A percentile compares a stretch with the other conserved stretches of the same genome.
Conservation (phyloP, 1,139 yeast species). For the Ogataea hybrid region DNA sequence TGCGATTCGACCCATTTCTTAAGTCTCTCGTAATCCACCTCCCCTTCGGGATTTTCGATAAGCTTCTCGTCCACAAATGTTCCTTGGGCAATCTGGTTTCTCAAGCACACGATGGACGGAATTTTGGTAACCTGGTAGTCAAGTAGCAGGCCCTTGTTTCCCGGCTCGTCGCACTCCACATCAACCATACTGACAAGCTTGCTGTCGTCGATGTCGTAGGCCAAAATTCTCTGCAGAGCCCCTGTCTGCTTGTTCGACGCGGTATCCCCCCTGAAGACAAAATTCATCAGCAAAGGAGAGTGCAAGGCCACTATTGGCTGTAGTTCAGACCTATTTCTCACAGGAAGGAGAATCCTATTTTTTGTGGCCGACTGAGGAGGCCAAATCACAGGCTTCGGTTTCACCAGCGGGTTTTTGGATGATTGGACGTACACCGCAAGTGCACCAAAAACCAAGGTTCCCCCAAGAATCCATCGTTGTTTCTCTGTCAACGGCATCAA, state of each 20-base stretch:
- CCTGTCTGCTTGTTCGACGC: slow-evolving; percentile 63
- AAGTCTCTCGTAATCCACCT: slow-evolving; percentile 51
- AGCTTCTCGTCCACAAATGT: slow-evolving; percentile 43
- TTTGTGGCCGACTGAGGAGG: slow-evolving; percentile 32
- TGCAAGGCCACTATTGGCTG: slow-evolving; percentile 51
- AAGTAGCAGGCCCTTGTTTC: slow-evolving; percentile 54
- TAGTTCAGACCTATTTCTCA: slow-evolving; percentile 48
- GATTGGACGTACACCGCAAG: slow-evolving; percentile 25
- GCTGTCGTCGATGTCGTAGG: slow-evolving; percentile 41
- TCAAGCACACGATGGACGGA: slow-evolving; percentile 66
- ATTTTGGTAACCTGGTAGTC: slow-evolving; percentile 58
- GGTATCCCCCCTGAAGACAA: slow-evolving; percentile 67
- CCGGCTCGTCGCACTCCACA: slow-evolving; percentile 65
- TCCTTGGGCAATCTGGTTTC: slow-evolving; percentile 63
- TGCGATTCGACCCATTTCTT: slow-evolving; percentile 54
- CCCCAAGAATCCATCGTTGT: slow-evolving; percentile 29
- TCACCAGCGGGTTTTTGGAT: slow-evolving; percentile 21
- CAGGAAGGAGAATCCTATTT: slow-evolving; percentile 39
- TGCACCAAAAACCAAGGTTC: slow-evolving; percentile 24
- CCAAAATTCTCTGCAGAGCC: slow-evolving; percentile 54
- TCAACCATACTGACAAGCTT: slow-evolving; percentile 62
- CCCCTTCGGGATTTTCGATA: slow-evolving; percentile 33
- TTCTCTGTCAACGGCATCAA: slow-evolving; percentile 23
- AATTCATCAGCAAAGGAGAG: slow-evolving; percentile 67
- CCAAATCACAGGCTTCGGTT: slow-evolving; percentile 28